Conservation (phyloP, 768 basidiomycete species). For the Mycena chlorophos region DNA sequence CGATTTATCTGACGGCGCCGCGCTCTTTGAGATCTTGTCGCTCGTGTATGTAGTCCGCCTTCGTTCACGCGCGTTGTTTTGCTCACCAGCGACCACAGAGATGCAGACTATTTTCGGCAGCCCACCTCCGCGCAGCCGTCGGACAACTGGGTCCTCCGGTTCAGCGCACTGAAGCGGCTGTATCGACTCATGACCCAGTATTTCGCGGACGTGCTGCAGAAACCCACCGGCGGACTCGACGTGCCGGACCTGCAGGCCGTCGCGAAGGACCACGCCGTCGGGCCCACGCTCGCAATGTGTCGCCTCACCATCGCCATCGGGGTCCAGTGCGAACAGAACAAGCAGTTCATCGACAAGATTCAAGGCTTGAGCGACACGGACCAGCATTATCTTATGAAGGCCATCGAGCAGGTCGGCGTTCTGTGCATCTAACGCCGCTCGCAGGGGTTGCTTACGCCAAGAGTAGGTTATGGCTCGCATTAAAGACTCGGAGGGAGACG, state of each 20-base stretch:
- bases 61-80: conserved; percentile 3
- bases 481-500: conserved; percentile 44
- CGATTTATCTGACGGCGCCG: conserved; percentile 80
- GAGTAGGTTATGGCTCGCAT: conserved; percentile 79
- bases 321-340: conserved; percentile 86
- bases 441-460: conserved; percentile 1
- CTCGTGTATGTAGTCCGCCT: conserved; percentile 59
- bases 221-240: conserved; percentile 72
- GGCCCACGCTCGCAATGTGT: conserved; percentile 72
- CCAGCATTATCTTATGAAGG: conserved; percentile 89
- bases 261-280: conserved; percentile 70
- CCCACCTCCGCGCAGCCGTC: conserved; percentile 60
- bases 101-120: conserved; percentile 75
- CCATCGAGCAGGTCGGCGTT: conserved; percentile 85
- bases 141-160: conserved; percentile 89
- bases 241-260: conserved; percentile 88
- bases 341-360: conserved; percentile 87
- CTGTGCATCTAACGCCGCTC: not conserved
- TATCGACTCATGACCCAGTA: conserved; percentile 90
- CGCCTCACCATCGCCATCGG: conserved; percentile 82
- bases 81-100: conserved; percentile 44
- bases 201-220: conserved; percentile 79
- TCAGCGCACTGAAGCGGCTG: conserved; percentile 78
- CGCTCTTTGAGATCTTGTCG: conserved; percentile 72
- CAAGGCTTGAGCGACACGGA: conserved; percentile 79